Base-by-base conservation (phyloP, 805 yeast genomes). In the Wickerhamiella azymoides region DNA sequence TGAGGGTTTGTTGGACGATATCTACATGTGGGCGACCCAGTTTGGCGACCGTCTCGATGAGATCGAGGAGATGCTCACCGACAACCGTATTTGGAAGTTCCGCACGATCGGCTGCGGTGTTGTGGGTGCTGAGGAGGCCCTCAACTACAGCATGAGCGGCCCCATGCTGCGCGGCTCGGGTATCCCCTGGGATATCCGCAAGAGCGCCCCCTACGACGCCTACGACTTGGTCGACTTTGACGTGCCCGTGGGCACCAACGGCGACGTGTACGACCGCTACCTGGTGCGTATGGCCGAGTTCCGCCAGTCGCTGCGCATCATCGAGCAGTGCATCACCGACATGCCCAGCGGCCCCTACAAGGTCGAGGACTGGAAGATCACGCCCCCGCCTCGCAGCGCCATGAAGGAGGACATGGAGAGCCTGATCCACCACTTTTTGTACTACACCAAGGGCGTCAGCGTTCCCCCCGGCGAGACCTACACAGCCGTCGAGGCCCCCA, bases 391-490 rank as follows among this genome's bases (percentile, higher is more conserved):
- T 50, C 77, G 89, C 63, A 63, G 77, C 19, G 60, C 73, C 56
- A 84, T 84, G 94, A 84, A 84, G 68, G 84, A 80, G 62, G 93
- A 84, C 65, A 84, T 84, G 94, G 94, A 84, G 71, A 80, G 89
- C 18, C 72, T 84, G 55, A 84, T 84, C 62, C 94, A 84, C 64
- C 94, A 84, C 69, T 84, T 84, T 71, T 70, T 84, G 63, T 70
- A 81, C 54, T 84, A 79, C 71, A 81, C 94, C 47, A 84, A 84
- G 71, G 94, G 94, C 55, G 83, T 77, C 63, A 77, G 79, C 32
- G 94, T 84, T 37, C 94, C 94, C 39, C 81, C 77, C 46, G 94
- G 94, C 59, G 94, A 84, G 68, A 80, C 94, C 10, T 84, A 84
- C 63, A 82, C 92, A 43, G 89, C 84, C 47, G 84, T 84, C 54